Conservation (phyloP, 1,284 basidiomycete genomes). For the Cerioporus squamosus region DNA sequence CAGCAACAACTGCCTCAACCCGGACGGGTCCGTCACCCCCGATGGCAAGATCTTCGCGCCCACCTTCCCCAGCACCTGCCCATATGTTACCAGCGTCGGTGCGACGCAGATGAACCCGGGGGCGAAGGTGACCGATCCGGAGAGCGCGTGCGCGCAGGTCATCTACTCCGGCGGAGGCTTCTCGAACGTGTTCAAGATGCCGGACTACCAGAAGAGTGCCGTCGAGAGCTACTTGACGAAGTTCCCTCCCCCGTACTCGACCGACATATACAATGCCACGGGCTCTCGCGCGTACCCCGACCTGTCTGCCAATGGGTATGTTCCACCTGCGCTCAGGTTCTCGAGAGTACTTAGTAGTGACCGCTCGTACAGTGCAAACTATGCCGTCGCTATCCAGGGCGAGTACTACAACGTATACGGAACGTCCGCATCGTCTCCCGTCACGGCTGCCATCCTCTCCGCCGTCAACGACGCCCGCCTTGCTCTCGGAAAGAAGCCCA, state of each 20-base stretch:
- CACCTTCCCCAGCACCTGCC: slow-evolving; percentile 21
- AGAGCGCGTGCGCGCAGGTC: not conserved
- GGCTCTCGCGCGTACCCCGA: slow-evolving; percentile 19
- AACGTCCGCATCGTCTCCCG: slow-evolving; percentile 22
- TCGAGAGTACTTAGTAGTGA: not conserved
- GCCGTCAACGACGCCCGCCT: slow-evolving; percentile 64
- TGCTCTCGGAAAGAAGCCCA: slow-evolving; percentile 40
- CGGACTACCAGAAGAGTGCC: slow-evolving; percentile 17
- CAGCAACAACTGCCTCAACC: slow-evolving; percentile 7
- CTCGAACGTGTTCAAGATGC: slow-evolving; percentile 18
- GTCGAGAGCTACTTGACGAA: slow-evolving; percentile 15
- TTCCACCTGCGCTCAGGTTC: slow-evolving; percentile 32
- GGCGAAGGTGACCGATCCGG: slow-evolving; percentile 2
- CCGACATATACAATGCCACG: slow-evolving; percentile 15
- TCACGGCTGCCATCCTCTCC: slow-evolving; percentile 52
- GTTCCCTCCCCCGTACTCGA: slow-evolving; percentile 10
- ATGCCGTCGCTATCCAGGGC: slow-evolving; percentile 39
- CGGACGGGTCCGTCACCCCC: slow-evolving; percentile 2
- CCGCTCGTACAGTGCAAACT: not conserved
- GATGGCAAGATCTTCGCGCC: slow-evolving; percentile 8
- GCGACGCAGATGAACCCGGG: slow-evolving; percentile 17
- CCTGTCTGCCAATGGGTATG: slow-evolving; percentile 20
- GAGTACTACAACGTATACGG: slow-evolving; percentile 23
- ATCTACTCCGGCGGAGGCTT: slow-evolving; percentile 23
- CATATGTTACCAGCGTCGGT: slow-evolving; percentile 23